Evolutionary conservation across 2,329 filamentous ascomycete species (phyloP).

Genomic region (Talaromyces sp.): DNA sequence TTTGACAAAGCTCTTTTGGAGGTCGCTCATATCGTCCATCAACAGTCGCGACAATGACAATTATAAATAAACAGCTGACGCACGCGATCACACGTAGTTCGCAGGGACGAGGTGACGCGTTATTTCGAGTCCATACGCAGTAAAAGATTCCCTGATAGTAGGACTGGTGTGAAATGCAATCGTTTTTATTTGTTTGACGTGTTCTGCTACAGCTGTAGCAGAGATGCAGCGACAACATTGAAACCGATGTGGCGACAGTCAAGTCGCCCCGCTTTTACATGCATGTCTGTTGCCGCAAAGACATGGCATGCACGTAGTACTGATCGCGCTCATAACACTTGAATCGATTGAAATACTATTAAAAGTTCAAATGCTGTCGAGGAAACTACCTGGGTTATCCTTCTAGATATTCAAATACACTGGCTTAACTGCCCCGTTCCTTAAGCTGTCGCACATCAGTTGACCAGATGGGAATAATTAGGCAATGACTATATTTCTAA

Average conservation of each 20-base stretch:
- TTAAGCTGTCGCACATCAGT: background rate
- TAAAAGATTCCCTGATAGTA: background rate
- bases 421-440: background rate
- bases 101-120: background rate
- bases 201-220: background rate
- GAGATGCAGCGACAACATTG: background rate
- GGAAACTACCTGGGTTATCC: background rate
- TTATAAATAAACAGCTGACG: background rate
- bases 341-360: background rate
- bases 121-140: background rate
- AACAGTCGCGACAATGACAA: background rate
- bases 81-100: background rate
- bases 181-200: background rate
- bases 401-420: too few species aligned
- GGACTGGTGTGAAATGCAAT: background rate
- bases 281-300: background rate
- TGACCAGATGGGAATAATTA: background rate
- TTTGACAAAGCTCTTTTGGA: constrained; percentile 73
- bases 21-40: constrained; percentile 61
- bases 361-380: background rate
- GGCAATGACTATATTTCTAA: background rate
- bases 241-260: background rate
- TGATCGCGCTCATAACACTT: too few species aligned
- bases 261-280: background rate
- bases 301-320: background rate